phyloP scores from a whole-genome alignment of 176 grass and related monocot genomes.

The Musa itinerans region DNA sequence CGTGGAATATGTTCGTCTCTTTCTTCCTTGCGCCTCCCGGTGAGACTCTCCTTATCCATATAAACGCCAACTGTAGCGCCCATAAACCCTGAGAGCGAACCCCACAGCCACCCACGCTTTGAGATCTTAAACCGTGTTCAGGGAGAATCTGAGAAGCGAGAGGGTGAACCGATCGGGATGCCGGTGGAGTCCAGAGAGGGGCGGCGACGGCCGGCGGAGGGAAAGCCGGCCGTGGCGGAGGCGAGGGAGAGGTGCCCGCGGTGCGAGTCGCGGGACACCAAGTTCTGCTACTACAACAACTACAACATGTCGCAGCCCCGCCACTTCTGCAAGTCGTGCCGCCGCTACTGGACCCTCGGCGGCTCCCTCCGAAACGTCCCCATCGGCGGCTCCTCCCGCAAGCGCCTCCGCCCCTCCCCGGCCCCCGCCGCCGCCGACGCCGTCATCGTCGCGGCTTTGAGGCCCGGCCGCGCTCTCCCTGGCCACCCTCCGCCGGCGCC shows the following conservation, averaged over 20 bases:
- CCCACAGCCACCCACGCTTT: too few relatives aligned
- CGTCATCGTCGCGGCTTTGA: too few relatives aligned
- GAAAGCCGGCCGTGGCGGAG: neutral
- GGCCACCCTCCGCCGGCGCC: neutral
- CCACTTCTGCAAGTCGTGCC: constrained; percentile 93
- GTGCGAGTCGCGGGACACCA: constrained; percentile 87
- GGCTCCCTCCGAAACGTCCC: constrained; percentile 91
- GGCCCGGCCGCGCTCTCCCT: neutral
- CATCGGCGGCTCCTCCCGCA: constrained; percentile 84
- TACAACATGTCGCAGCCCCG: constrained; percentile 94
- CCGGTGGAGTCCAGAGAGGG: neutral
- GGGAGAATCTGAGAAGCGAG: neutral
- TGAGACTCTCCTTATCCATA: neutral
- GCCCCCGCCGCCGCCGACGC: neutral
- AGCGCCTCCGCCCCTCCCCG: constrained; percentile 48
- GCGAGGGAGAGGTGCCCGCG: constrained; percentile 67
- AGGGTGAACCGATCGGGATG: too few relatives aligned
- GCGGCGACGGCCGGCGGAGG: neutral
- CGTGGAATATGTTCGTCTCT: neutral
- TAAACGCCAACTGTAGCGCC: neutral
- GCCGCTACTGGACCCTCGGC: constrained; percentile 94
- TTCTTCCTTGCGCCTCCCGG: neutral
- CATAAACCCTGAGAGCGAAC: too few relatives aligned
- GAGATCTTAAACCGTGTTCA: neutral
- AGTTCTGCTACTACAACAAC: constrained; percentile 99